Base-by-base conservation (phyloP, 495 filamentous ascomycete species). In the Talaromyces adpressus region DNA sequence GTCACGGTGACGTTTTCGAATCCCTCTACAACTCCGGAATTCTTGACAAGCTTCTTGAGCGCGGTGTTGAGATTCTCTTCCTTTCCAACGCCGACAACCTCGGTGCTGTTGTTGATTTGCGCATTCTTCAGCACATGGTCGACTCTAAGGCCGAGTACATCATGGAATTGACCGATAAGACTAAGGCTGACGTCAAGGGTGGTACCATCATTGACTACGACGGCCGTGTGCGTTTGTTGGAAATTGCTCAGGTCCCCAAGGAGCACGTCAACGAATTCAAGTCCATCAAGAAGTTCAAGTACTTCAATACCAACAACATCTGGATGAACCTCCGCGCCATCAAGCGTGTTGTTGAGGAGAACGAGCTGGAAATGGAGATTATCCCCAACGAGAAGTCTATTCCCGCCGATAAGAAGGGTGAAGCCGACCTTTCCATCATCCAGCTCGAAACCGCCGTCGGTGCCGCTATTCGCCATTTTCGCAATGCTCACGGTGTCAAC, bases 231-330 rank as follows among this genome's bases (percentile, higher is more conserved):
- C 92, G 94, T 70, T 88, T 99, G 45, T 87, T 99, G 39, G 94
- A 99, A 84, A 97, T 99, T 67, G 94, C 94, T 12, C 94, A 99
- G 81, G 94, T 99, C n/a, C 94, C 95, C 79, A 98, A 97, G 85
- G 92, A 98, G 81, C 93, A 99, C 81, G 89, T 91, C 71, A 97
- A 99, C 80, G 94, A 99, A 81, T 99, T 99, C 91, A 99, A 99
- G 88, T 97, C 94, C 57, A 99, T 99, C 82, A 99, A 98, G 89
- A 99, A 99, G 84, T 99, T 99, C 89, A 97, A 96, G 84, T 99
- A 99, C 87, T 99, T 99, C 88, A 99, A 99, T 87, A 99, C 94
- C 79, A 99, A 99, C 89, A 99, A 99, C 85, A 96, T 99, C 81
- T 99, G 94, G 94, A 89, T 99, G 84, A 97, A 94, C 82, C 85